A percentile compares a stretch with the other conserved stretches of the same genome.
phyloP scores from a whole-genome alignment of 352 stramenopile genomes.

The Peronosclerospora sorghi region DNA sequence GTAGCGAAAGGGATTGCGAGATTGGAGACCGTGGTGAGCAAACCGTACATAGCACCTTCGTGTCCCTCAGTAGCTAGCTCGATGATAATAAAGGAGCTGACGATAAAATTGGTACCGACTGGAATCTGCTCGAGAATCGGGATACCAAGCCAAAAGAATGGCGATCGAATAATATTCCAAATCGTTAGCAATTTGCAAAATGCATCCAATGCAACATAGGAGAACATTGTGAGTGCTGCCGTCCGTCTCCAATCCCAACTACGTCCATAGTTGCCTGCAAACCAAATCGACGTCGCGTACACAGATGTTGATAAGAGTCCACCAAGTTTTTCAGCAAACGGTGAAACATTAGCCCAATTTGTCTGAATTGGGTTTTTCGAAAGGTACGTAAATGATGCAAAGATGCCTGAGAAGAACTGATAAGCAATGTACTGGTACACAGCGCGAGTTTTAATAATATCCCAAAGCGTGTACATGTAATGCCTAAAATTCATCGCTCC shows the following conservation, averaged over 20 bases:
- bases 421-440: conserved; percentile 52
- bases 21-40: conserved; percentile 42
- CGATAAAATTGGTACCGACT: conserved; percentile 38
- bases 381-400: conserved; percentile 55
- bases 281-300: conserved; percentile 32
- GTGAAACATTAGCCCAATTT: conserved; percentile 45
- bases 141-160: conserved; percentile 55
- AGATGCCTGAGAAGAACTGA: conserved; percentile 52
- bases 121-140: conserved; percentile 43
- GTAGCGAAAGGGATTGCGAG: conserved; percentile 33
- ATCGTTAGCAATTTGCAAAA: conserved; percentile 44
- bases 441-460: conserved; percentile 41
- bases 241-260: conserved; percentile 48
- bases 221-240: conserved; percentile 31
- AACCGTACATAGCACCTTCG: conserved; percentile 41
- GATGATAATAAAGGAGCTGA: conserved; percentile 45
- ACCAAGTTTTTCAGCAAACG: conserved; percentile 47
- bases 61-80: conserved; percentile 43
- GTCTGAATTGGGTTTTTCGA: conserved; percentile 39
- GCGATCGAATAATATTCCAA: conserved; percentile 39
- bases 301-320: conserved; percentile 35
- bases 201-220: conserved; percentile 27
- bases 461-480: conserved; percentile 41
- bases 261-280: conserved; percentile 35
- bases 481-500: conserved; percentile 12